Evolutionary conservation across 495 filamentous ascomycete genomes (phyloP), one percentile per base, ranked within the genome.

Genomic region (Xylaria grammica): DNA sequence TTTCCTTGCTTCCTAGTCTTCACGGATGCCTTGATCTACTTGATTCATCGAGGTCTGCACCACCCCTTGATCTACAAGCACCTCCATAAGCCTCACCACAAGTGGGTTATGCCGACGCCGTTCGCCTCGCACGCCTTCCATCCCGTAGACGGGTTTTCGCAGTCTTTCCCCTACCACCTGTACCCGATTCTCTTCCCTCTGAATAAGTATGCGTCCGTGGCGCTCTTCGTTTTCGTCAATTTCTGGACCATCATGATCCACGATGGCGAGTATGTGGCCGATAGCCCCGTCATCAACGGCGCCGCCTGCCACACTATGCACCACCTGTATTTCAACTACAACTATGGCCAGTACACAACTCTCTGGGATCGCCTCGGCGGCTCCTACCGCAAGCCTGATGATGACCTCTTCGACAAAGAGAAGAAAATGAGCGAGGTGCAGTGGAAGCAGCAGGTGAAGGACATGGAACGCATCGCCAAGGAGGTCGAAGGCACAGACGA

Each of bases 41-140:
- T 89, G 84, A 97, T 97, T 71, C 94, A 97, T 80, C 90, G 95
- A 54, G 90, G 87, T 50, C 82, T 97, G 65, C 94, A 98, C 79
- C 89, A 93, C 75, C 91, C 91, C 6, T 67, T 77, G 52, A 75
- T 97, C 53, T 98, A 97, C 86, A 94, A 91, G 81, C 80, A 78
- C 51, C 85, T 98, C 22, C 94, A 98, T 85, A 98, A 98, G 84
- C 89, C 92, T 55, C 95, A 98, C 81, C 94, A 98, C 87, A 97
- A 97, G 81, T 97, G 94, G 95, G 97, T 98, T 79, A 96, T 97
- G 92, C 95, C 95, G 5, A 97, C 93, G 7, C 94, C 94, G 11
- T 97, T 85, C 75, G 95, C 94, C 11, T 90, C 87, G 56, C 90
- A 96, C 79, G 94, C 94, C 56, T 97, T 98, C 85, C 94, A 98